Conservation (phyloP, 2,329 filamentous ascomycete species). For the Aureobasidium sp. region DNA sequence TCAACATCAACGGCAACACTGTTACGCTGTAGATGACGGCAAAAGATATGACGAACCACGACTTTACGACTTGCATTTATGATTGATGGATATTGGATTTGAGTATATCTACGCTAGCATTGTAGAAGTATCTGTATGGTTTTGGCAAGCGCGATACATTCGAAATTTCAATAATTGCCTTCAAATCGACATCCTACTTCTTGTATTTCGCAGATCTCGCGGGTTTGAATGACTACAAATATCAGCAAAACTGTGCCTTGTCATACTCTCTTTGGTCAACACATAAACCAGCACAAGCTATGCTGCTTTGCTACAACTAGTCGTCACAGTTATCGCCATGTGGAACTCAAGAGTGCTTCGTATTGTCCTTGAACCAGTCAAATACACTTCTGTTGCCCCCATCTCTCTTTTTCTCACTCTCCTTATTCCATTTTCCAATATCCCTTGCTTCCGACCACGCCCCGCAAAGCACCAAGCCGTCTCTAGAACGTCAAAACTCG, state of each 20-base stretch:
- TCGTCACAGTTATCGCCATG: too few relatives aligned
- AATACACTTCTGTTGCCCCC: neutral
- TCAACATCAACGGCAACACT: constrained; percentile 7
- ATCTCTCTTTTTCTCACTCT: neutral
- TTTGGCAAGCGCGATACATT: too few relatives aligned
- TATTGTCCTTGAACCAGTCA: neutral
- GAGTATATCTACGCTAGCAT: neutral
- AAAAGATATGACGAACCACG: neutral
- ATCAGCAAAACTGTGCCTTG: too few relatives aligned
- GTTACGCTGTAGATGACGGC: neutral
- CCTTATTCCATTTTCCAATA: neutral
- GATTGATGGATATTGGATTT: neutral
- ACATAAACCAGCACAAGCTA: too few relatives aligned
- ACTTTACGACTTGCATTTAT: neutral
- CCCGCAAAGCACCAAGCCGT: too few relatives aligned
- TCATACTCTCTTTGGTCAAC: too few relatives aligned
- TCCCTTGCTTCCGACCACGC: neutral
- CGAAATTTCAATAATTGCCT: too few relatives aligned
- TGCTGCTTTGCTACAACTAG: too few relatives aligned
- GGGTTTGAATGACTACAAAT: too few relatives aligned
- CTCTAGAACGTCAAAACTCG: neutral
- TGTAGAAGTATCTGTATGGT: too few relatives aligned
- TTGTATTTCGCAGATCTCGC: too few relatives aligned
- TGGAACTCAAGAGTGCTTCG: neutral
- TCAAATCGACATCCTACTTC: too few relatives aligned